phyloP scores from a whole-genome alignment of 768 basidiomycete genomes.

The Trametes cinnabarina region DNA sequence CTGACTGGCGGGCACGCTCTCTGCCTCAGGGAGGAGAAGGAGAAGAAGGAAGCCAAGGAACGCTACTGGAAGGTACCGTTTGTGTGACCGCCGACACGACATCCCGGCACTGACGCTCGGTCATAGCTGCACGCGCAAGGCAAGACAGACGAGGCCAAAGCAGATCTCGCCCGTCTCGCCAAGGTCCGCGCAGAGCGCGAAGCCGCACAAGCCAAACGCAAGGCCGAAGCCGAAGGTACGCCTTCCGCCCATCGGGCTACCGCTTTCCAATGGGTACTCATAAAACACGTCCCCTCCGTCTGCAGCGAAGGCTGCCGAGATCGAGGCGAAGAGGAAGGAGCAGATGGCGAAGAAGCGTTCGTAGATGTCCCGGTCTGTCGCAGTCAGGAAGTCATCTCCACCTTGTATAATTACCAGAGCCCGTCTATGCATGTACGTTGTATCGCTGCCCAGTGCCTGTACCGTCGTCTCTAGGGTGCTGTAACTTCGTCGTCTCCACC shows the following conservation, averaged over 20 bases:
- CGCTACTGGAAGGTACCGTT: conserved; percentile 91
- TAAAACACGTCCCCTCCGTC: too few relatives aligned
- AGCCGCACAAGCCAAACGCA: conserved; percentile 80
- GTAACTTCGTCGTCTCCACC: not conserved
- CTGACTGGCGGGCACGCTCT: too few relatives aligned
- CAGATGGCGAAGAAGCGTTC: conserved; percentile 20
- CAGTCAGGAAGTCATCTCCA: not conserved
- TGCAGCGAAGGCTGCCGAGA: conserved; percentile 62
- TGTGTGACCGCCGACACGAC: not conserved
- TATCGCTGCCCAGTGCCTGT: conserved; percentile 11
- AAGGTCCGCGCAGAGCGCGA: conserved; percentile 88
- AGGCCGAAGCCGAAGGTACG: conserved; percentile 84
- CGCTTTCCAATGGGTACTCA: too few relatives aligned
- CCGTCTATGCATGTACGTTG: not conserved
- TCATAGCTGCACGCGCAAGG: conserved; percentile 68
- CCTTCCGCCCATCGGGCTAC: not conserved
- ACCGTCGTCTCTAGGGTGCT: not conserved
- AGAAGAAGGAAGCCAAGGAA: conserved; percentile 87
- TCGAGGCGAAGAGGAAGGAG: conserved; percentile 55
- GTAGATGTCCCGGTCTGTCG: not conserved
- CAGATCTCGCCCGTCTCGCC: conserved; percentile 81
- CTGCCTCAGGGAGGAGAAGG: conserved; percentile 74
- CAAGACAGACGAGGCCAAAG: conserved; percentile 88
- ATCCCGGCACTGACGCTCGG: not conserved
- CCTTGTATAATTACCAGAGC: conserved; percentile 8